phyloP scores from a whole-genome alignment of 2,329 filamentous ascomycete species.

The Neopestalotiopsis rosae region DNA sequence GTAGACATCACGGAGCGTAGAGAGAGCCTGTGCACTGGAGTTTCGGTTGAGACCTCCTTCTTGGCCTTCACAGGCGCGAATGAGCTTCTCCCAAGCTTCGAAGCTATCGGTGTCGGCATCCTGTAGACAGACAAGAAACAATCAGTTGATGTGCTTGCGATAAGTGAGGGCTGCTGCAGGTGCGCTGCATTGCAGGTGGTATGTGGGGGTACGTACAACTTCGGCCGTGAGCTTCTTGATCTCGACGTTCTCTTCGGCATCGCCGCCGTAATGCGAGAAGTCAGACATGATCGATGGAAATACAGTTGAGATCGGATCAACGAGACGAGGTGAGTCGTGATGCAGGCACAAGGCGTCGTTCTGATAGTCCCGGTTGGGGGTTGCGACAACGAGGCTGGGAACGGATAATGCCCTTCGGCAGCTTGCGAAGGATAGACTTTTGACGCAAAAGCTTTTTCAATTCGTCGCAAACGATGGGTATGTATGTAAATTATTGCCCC shows the following conservation, averaged over 20 bases:
- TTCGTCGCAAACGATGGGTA: background rate
- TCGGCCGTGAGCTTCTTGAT: constrained; percentile 58
- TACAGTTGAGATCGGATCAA: background rate
- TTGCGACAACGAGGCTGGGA: constrained; percentile 9
- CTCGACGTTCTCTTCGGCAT: constrained; percentile 52
- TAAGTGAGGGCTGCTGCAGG: constrained; percentile 4
- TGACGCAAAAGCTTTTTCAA: background rate
- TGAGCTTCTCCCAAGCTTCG: constrained; percentile 92
- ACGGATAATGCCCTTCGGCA: background rate
- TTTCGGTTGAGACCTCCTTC: constrained; percentile 96
- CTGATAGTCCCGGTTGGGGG: background rate
- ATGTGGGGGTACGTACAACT: constrained; percentile 60
- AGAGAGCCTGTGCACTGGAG: constrained; percentile 91
- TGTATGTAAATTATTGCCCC: background rate
- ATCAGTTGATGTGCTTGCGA: constrained; percentile 19
- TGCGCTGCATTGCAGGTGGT: constrained; percentile 5
- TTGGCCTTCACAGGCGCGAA: constrained; percentile 80
- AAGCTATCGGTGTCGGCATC: constrained; percentile 84
- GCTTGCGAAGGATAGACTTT: background rate
- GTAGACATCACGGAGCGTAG: constrained; percentile 84
- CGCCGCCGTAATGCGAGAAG: constrained; percentile 26
- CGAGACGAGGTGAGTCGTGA: background rate
- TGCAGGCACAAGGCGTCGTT: background rate
- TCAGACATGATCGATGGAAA: constrained; percentile 17
- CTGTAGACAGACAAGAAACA: constrained; percentile 38